These are phyloP conservation scores for Protea cynaroides DNA, from an alignment of 164 flowering plant genomes.

Conservation along the genomic window DNA sequence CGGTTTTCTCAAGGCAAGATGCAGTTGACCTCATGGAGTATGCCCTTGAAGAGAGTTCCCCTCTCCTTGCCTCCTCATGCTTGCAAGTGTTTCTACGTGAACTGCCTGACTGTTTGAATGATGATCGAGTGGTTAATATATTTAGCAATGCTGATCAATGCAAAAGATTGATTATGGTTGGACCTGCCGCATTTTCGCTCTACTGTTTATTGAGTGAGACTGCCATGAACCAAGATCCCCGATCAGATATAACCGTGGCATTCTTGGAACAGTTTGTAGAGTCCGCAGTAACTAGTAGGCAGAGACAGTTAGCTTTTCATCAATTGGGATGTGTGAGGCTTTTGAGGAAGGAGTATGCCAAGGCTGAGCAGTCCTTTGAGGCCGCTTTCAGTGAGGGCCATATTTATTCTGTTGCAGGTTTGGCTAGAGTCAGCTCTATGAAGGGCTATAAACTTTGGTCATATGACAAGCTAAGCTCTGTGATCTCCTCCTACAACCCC, in stretches of 20 bases:
- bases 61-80: slow-evolving; percentile 87
- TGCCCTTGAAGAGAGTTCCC: slow-evolving; percentile 71
- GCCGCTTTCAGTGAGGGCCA: slow-evolving; percentile 74
- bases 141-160: slow-evolving; percentile 40
- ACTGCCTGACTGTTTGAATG: slow-evolving; percentile 74
- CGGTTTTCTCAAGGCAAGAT: slow-evolving; percentile 67
- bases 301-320: slow-evolving; percentile 74
- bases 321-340: slow-evolving; percentile 83
- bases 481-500: slow-evolving; percentile 58
- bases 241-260: slow-evolving; percentile 50
- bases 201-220: slow-evolving; percentile 81
- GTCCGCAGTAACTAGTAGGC: slow-evolving; percentile 48
- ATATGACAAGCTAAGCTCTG: slow-evolving; percentile 63
- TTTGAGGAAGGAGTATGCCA: slow-evolving; percentile 74
- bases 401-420: slow-evolving; percentile 68
- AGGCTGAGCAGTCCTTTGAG: slow-evolving; percentile 66
- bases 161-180: slow-evolving; percentile 62
- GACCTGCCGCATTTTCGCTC: slow-evolving; percentile 68
- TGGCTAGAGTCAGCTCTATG: slow-evolving; percentile 60
- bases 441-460: slow-evolving; percentile 51
- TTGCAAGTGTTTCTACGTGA: slow-evolving; percentile 76
- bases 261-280: slow-evolving; percentile 63
- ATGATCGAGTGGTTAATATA: slow-evolving; percentile 55
- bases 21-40: slow-evolving; percentile 76
- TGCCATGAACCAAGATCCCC: slow-evolving; percentile 60